A percentile compares a stretch with the other conserved stretches of the same genome.
Conservation (phyloP, 768 basidiomycete genomes). For the Macrolepiota fuliginosa region DNA sequence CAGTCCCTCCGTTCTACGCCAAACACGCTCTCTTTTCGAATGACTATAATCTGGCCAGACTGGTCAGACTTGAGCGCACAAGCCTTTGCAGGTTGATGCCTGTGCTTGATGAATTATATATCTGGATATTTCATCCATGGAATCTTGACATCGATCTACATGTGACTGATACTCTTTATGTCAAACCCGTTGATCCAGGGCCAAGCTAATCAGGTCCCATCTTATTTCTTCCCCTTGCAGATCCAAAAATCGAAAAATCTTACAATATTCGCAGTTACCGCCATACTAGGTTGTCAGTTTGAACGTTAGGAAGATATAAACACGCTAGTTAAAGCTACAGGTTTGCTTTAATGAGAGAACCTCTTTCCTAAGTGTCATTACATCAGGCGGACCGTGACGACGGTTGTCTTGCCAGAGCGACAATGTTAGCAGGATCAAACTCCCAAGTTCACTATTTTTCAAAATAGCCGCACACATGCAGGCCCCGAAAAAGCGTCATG, state of each 20-base stretch:
- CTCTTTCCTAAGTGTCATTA: neutral
- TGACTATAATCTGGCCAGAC: too few relatives aligned
- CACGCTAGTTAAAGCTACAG: neutral
- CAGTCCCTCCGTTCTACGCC: too few relatives aligned
- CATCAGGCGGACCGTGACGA: neutral
- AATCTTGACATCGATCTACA: neutral
- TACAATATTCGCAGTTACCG: neutral
- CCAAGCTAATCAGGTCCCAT: neutral
- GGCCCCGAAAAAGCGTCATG: neutral
- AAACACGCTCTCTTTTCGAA: too few relatives aligned
- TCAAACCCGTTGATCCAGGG: neutral
- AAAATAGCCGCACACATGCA: neutral
- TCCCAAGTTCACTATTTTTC: neutral
- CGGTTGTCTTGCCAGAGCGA: slow-evolving; percentile 19
- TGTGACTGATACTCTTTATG: neutral
- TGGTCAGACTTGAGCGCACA: too few relatives aligned
- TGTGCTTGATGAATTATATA: neutral
- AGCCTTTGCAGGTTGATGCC: too few relatives aligned
- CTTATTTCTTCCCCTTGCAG: neutral
- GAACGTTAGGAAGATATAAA: neutral
- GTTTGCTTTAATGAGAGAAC: neutral
- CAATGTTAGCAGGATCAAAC: slow-evolving; percentile 8
- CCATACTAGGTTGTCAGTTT: too few relatives aligned
- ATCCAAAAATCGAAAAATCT: neutral
- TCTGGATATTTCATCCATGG: neutral